Evolutionary conservation across 768 basidiomycete genomes (phyloP), one percentile per base, ranked within the genome.

Genomic region (Fomitopsis pulvina): DNA sequence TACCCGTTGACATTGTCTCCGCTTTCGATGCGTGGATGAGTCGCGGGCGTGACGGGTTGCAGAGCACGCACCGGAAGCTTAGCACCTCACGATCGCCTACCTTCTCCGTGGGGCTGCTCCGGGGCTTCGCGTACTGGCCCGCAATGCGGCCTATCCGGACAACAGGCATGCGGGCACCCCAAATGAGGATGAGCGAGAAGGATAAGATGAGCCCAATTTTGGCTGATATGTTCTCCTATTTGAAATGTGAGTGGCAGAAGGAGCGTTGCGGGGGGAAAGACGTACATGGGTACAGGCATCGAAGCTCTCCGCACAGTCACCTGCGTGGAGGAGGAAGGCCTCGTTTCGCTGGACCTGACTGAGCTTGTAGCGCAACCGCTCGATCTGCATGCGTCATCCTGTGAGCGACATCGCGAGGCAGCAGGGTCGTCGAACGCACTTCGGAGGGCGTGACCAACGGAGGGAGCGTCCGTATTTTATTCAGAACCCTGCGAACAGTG

Each of bases 1-100:
- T 65, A 84, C 80, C 93, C 92, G 59, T 99, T 98, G 40, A 99
- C 85, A 60, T 95, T 98, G 69, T 99, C 95, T 12, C 96, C 96
- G 57, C 95, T 92, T 60, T 20, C n/a, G n/a, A n/a, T n/a, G n/a
- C n/a, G n/a, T n/a, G n/a, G n/a, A n/a, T n/a, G n/a, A n/a, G n/a
- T n/a, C n/a, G n/a, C n/a, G n/a, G n/a, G n/a, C n/a, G n/a, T n/a
- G n/a, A n/a, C n/a, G n/a, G n/a, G n/a, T n/a, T n/a, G n/a, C n/a
- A n/a, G n/a, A n/a, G n/a, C n/a, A n/a, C 78, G 16, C 50, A 89
- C 91, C 91, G 77, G 66, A 97, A 98, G 64, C 88, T 94, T 45
- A 85, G 67, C 0, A 97, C 86, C 57, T 91, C 80, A 27, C 71
- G 77, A 42, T 83, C 85, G 14, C 80, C 83, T 8, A 94, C 74